Evolutionary conservation across 441 rosid species (phyloP), one percentile per base, ranked within the genome.

Genomic region (Pelargonium australe): DNA sequence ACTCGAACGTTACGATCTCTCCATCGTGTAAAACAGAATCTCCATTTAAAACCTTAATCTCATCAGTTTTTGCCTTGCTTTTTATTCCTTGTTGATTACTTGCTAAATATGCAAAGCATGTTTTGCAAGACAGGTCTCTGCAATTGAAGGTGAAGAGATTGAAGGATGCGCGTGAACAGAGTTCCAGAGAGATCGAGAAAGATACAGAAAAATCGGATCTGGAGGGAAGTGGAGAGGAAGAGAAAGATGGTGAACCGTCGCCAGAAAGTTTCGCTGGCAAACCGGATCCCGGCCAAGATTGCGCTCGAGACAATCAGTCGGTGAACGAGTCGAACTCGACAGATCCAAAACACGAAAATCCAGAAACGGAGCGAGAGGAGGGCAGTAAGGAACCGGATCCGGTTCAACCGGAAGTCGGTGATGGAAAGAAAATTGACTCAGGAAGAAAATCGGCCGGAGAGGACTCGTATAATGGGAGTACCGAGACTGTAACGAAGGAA

Each of bases 391-490:
- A 12, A 34, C 31, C 31, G 31, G 31, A 25, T 25, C 17, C 69
- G 7, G 16, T 4, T 3, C 66, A 69, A 57, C 60, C 63, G 6
- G 65, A 34, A 13, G 10, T 23, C 11, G 63, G 16, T 49, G n/a
- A 76, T 62, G 47, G 65, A 44, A 53, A 64, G 57, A 63, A 68
- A 63, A 53, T n/a, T 20, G 70, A n/a, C 5, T 25, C 31, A 25
- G 31, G 31, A 25, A 25, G 31, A 25, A 25, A 25, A 25, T 64
- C 77, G 47, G 72, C 44, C 0, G 71, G 66, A 14, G 82, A 76
- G 62, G 84, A 75, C 77, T 80, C 87, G 66, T 68, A 73, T 16
- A 72, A 65, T 19, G 83, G 83, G 68, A 77, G 85, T 40, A 77
- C 81, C 55, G 81, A 71, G 44, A 82, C 84, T 60, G 79, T 60